Evolutionary conservation across 495 filamentous ascomycete genomes (phyloP).

Genomic region (Penicillium malachiteum): DNA sequence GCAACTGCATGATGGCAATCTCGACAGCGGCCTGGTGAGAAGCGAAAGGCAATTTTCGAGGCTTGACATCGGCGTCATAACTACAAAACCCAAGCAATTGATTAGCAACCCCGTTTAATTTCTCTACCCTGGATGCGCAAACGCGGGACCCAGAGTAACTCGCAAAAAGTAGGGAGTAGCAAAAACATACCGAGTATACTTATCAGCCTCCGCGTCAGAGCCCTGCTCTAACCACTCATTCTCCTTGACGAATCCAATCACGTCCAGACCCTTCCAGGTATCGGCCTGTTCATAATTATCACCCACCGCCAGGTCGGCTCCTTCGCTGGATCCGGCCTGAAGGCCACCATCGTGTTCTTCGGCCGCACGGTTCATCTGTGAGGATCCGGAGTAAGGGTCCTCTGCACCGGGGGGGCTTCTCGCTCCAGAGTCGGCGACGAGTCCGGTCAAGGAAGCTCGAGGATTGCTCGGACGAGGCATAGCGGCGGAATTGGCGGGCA

Average conservation of each 20-base stretch:
- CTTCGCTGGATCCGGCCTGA: slow-evolving; percentile 5
- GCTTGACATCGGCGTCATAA: slow-evolving; percentile 12
- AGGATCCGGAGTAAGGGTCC: slow-evolving; percentile 51
- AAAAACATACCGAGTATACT: slow-evolving; percentile 20
- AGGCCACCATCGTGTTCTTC: slow-evolving; percentile 1
- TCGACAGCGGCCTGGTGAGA: slow-evolving; percentile 50
- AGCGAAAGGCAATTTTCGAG: slow-evolving; percentile 18
- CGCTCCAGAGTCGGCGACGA: slow-evolving; percentile 55
- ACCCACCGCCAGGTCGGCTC: slow-evolving; percentile 12
- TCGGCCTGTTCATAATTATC: slow-evolving; percentile 19
- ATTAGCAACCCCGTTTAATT: slow-evolving; percentile 6
- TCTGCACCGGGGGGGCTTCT: slow-evolving; percentile 52
- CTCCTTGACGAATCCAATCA: slow-evolving; percentile 17
- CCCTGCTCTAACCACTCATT: slow-evolving; percentile 14
- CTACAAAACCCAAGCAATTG: slow-evolving; percentile 11
- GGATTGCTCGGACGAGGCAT: slow-evolving; percentile 37
- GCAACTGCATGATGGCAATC: slow-evolving; percentile 35
- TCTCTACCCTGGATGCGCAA: neutral
- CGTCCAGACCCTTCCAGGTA: slow-evolving; percentile 18
- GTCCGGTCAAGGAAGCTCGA: slow-evolving; percentile 49
- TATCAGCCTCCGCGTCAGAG: slow-evolving; percentile 6
- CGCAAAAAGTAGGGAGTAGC: neutral
- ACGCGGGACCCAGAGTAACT: neutral
- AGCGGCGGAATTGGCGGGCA: slow-evolving; percentile 41
- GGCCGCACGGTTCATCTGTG: slow-evolving; percentile 14